These are phyloP conservation scores for Paraphysoderma sedebokerense DNA, from an alignment of 371 early-diverging fungal species.

Conservation along the genomic window DNA sequence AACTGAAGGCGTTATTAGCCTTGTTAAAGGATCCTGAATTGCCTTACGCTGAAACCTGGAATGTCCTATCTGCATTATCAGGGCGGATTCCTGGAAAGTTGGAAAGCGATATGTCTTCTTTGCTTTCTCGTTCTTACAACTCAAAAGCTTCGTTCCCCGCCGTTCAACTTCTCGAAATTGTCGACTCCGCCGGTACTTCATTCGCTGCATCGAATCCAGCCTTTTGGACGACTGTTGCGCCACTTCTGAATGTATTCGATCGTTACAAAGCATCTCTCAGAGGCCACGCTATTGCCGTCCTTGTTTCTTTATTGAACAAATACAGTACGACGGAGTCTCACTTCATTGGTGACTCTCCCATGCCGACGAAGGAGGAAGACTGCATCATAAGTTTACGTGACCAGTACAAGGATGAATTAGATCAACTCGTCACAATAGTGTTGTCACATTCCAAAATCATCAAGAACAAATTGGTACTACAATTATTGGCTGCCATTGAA, in stretches of 20 bases:
- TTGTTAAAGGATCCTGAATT: constrained; percentile 57
- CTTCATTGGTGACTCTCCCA: constrained; percentile 34
- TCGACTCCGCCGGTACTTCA: too few species aligned
- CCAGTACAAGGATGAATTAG: constrained; percentile 61
- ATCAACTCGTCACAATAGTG: constrained; percentile 50
- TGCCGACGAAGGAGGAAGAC: constrained; percentile 62
- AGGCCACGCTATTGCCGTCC: constrained; percentile 49
- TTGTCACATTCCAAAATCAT: constrained; percentile 68
- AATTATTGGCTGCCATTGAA: constrained; percentile 59
- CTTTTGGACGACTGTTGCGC: constrained; percentile 38
- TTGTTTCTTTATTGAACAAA: constrained; percentile 55
- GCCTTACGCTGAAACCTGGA: constrained; percentile 66
- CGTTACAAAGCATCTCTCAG: constrained; percentile 58
- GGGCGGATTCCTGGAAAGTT: not conserved
- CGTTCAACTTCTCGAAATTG: constrained; percentile 35
- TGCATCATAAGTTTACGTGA: constrained; percentile 69
- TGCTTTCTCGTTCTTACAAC: not conserved
- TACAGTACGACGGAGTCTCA: constrained; percentile 72
- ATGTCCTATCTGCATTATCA: constrained; percentile 58
- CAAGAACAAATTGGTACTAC: constrained; percentile 59
- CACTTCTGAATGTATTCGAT: constrained; percentile 43
- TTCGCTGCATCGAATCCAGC: too few species aligned
- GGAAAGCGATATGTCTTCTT: not conserved
- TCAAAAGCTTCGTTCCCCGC: constrained; percentile 44
- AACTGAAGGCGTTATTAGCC: constrained; percentile 55